Evolutionary conservation across 1,139 yeast species (phyloP).

Genomic region (Hemisphaericaspora subhashii): DNA sequence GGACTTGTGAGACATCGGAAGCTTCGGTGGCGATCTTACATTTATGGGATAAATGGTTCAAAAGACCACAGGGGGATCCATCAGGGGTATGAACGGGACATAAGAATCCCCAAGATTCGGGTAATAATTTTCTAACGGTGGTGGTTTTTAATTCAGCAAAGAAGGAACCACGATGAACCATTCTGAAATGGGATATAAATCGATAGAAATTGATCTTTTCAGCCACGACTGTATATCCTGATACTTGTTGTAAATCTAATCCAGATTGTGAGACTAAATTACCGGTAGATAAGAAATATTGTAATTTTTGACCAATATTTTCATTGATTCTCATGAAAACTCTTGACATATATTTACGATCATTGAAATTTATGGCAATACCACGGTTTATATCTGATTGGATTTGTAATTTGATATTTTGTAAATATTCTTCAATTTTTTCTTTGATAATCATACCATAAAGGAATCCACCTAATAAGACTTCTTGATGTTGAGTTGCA

Average conservation of each 20-base stretch:
- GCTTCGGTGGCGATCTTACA: conserved; percentile 82
- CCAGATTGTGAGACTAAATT: conserved; percentile 96
- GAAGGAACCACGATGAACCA: conserved; percentile 99
- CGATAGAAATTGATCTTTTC: conserved; percentile 97
- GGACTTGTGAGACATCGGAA: conserved; percentile 72
- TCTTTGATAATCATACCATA: conserved; percentile 97
- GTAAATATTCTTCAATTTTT: conserved; percentile 90
- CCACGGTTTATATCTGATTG: conserved; percentile 82
- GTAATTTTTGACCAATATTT: conserved; percentile 91
- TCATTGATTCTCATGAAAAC: conserved; percentile 82
- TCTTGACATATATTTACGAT: conserved; percentile 77
- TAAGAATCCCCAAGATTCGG: conserved; percentile 98
- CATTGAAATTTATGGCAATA: conserved; percentile 78
- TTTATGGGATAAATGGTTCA: conserved; percentile 94
- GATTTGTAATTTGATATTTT: conserved; percentile 69
- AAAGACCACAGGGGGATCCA: conserved; percentile 99
- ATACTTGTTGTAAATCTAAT: conserved; percentile 94
- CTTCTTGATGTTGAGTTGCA: conserved; percentile 99
- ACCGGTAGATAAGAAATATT: conserved; percentile 95
- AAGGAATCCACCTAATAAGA: conserved; percentile 90
- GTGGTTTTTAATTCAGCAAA: conserved; percentile 98
- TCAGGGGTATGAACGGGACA: conserved; percentile 99
- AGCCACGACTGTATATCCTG: conserved; percentile 98
- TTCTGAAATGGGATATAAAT: conserved; percentile 94
- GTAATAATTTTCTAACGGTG: conserved; percentile 91